Conservation (phyloP, 352 stramenopile genomes). For the Phytopythium kandeliae region DNA sequence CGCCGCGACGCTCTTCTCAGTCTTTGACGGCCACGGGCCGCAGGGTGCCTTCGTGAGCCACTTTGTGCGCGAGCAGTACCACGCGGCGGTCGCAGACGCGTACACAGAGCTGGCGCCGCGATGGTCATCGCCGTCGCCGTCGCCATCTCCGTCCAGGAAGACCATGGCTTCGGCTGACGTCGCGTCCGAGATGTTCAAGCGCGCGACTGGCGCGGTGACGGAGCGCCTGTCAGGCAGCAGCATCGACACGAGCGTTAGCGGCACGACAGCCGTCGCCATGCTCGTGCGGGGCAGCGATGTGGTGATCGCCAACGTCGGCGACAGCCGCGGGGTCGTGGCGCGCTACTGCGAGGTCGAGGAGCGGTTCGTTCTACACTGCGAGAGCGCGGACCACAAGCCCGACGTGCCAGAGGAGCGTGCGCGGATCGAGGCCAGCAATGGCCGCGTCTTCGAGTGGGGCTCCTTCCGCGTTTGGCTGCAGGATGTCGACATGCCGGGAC, state of each 20-base stretch:
- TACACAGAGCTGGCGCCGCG: slow-evolving; percentile 26
- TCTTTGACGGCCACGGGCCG: slow-evolving; percentile 74
- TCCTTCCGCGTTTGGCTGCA: slow-evolving; percentile 79
- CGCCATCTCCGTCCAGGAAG: slow-evolving; percentile 6
- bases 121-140: neutral
- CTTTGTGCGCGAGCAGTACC: slow-evolving; percentile 64
- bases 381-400: slow-evolving; percentile 81
- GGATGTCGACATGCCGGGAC: slow-evolving; percentile 78
- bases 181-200: slow-evolving; percentile 46
- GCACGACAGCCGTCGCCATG: slow-evolving; percentile 62
- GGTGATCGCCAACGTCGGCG: slow-evolving; percentile 70
- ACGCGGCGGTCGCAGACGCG: slow-evolving; percentile 35
- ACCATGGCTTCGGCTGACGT: slow-evolving; percentile 32
- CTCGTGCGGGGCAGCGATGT: slow-evolving; percentile 54
- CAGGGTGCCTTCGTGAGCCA: slow-evolving; percentile 75
- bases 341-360: slow-evolving; percentile 24
- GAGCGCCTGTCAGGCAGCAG: slow-evolving; percentile 32
- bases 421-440: slow-evolving; percentile 64
- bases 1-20: slow-evolving; percentile 53
- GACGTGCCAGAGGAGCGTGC: slow-evolving; percentile 54
- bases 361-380: slow-evolving; percentile 43
- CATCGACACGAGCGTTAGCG: slow-evolving; percentile 76
- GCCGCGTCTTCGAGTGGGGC: slow-evolving; percentile 79
- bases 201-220: slow-evolving; percentile 29
- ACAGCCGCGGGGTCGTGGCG: slow-evolving; percentile 64